Base-by-base conservation (phyloP, 306 rosid genomes). In the Mimosa pudica region DNA sequence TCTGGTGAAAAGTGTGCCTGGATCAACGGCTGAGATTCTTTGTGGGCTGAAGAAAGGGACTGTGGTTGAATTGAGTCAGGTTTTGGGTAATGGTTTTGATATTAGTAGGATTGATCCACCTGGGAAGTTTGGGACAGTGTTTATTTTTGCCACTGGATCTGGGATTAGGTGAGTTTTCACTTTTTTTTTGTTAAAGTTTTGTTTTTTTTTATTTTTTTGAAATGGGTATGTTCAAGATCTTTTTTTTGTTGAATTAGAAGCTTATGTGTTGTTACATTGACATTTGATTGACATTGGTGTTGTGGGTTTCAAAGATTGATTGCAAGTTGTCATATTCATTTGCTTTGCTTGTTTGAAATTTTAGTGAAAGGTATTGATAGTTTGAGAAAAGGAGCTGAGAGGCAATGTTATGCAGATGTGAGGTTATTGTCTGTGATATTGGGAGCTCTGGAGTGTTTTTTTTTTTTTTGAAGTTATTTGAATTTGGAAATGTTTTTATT, bases 61-160 rank as follows among this genome's bases (percentile, higher is more conserved):
- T 47, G 93, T 91, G 65, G 99, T 95, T 57, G 96, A 93, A 82
- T 87, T 95, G 32, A 89, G 91, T 45, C 92, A 71, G 81, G 92
- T 78, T 9, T 87, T 93, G 96, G 99, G 99, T 16, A 87, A 82
- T 30, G 99, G 98, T 9, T 95, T 95, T 60, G 90, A 93, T 30
- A 75, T 86, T 33, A 82, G 80, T 70, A 93, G 61, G 77, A 91
- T 95, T 69, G 89, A 90, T 20, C 98, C 97, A 83, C 90, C 96
- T 14, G 89, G 89, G 80, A 85, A 85, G 18, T 89, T 66, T 38
- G 81, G 84, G 12, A 90, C 94, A 16, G 89, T 95, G 80, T 47
- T 93, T 17, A 83, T 95, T 62, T 95, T 95, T 52, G 94, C 96
- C 17, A 91, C 98, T 6, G 98, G 99, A 86, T 93, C 97, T 48